Evolutionary conservation across 345 rosid species (phyloP), one percentile per base, ranked within the genome.

Genomic region (Eutrema japonicum): DNA sequence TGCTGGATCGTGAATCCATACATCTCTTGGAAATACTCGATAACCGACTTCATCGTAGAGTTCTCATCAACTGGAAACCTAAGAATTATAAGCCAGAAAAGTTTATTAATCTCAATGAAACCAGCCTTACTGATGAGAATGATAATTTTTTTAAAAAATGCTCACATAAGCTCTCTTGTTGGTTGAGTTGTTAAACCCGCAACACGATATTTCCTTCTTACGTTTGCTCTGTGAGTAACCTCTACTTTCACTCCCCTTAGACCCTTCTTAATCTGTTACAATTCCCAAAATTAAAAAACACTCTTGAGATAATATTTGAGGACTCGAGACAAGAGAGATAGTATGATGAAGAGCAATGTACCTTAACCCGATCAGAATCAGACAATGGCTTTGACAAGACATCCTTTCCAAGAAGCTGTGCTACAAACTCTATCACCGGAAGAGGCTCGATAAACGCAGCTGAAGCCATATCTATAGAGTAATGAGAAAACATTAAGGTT

Each of bases 361-460:
- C 99, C 97, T 96, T 96, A 57, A 96, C 84, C 52, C 98, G 88
- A 77, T 96, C 97, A 79, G 98, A 81, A 84, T 96, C 99, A 49
- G 95, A 90, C 49, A 92, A 81, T 22, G 88, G 92, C 78, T 94
- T 86, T 7, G 87, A 87, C 30, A 86, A 68, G 13, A 84, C 94
- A 74, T 87, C 98, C 74, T 87, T 90, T 53, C 93, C 87, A 30
- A 96, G 83, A 81, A 96, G 98, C 77, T 92, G 97, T 45, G 88
- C 97, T 70, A 92, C 97, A 64, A 86, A 92, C 81, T 96, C 99
- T 29, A 90, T 81, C 41, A 96, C 98, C 0, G 99, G 99, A 47
- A 96, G 99, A 48, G 99, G 94, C 85, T 96, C 99, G 6, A 96
- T 96, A 48, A 92, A 96, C 5, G 99, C 97, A 78, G 98, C 96